Conservation (phyloP, 2,329 filamentous ascomycete species). For the Calonectria hawksworthii region DNA sequence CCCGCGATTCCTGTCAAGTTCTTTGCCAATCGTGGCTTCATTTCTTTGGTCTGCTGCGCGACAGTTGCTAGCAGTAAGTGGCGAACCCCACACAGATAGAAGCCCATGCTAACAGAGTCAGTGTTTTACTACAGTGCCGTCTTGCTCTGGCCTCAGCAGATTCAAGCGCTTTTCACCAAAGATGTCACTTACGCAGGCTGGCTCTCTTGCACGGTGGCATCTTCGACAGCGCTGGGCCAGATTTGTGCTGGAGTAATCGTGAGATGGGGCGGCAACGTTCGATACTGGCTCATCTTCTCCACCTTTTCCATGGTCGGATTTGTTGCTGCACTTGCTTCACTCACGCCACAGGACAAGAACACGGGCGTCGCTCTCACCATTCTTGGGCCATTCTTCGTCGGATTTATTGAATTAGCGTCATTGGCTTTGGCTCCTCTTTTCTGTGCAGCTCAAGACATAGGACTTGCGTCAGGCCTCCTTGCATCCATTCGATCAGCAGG, state of each 20-base stretch:
- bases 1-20: constrained; percentile 54
- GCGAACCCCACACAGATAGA: constrained; percentile 20
- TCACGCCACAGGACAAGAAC: constrained; percentile 49
- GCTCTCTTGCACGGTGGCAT: constrained; percentile 54
- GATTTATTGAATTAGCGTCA: constrained; percentile 52
- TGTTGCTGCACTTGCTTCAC: constrained; percentile 50
- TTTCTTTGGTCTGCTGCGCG: constrained; percentile 52
- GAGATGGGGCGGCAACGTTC: constrained; percentile 52
- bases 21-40: constrained; percentile 54
- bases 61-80: constrained; percentile 51
- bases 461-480: constrained; percentile 55
- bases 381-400: constrained; percentile 54
- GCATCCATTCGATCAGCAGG: constrained; percentile 56
- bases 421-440: constrained; percentile 54
- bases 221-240: constrained; percentile 52
- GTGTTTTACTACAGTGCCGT: constrained; percentile 44
- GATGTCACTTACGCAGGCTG: constrained; percentile 53
- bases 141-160: constrained; percentile 54
- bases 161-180: constrained; percentile 51
- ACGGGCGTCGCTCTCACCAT: constrained; percentile 52
- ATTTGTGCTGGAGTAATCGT: constrained; percentile 50
- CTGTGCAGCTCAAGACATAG: constrained; percentile 55
- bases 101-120: not conserved
- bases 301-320: constrained; percentile 55
- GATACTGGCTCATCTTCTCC: constrained; percentile 54